Conservation (phyloP, 805 yeast genomes). For the Ogataea siamensis region DNA sequence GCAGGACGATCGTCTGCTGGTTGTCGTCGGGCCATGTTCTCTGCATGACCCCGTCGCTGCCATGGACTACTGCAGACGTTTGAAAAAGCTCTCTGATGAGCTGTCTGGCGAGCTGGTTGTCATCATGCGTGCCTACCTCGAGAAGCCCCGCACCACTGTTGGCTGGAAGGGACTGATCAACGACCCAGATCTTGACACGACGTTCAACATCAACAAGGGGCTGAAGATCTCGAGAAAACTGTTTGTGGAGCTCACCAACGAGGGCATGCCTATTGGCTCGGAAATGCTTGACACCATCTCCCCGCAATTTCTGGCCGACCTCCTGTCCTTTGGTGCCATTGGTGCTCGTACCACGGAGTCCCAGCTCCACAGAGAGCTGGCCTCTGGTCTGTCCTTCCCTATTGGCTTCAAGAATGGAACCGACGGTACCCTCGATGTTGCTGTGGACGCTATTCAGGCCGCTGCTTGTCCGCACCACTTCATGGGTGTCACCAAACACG, state of each 20-base stretch:
- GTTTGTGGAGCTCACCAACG: constrained; percentile 74
- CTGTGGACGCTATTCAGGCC: constrained; percentile 91
- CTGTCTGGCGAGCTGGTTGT: constrained; percentile 73
- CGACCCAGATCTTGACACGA: constrained; percentile 91
- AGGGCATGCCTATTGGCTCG: constrained; percentile 88
- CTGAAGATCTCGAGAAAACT: constrained; percentile 81
- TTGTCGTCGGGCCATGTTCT: constrained; percentile 96
- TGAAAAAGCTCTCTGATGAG: constrained; percentile 66
- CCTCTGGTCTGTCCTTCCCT: constrained; percentile 98
- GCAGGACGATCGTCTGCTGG: constrained; percentile 77
- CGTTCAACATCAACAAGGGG: constrained; percentile 95
- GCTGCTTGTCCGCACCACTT: constrained; percentile 92
- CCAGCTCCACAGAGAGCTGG: constrained; percentile 94
- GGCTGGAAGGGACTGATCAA: constrained; percentile 99
- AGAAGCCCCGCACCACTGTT: constrained; percentile 97
- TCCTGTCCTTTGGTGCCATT: constrained; percentile 92
- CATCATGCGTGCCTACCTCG: constrained; percentile 96
- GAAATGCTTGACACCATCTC: constrained; percentile 98
- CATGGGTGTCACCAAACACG: constrained; percentile 96
- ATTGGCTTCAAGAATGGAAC: constrained; percentile 98
- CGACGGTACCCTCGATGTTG: constrained; percentile 90
- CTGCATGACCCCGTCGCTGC: constrained; percentile 91
- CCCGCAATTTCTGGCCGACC: constrained; percentile 91
- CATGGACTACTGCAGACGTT: constrained; percentile 74
- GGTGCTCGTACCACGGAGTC: constrained; percentile 99